phyloP scores from a whole-genome alignment of 2,329 filamentous ascomycete species.

The Paecilomyces variotii region DNA sequence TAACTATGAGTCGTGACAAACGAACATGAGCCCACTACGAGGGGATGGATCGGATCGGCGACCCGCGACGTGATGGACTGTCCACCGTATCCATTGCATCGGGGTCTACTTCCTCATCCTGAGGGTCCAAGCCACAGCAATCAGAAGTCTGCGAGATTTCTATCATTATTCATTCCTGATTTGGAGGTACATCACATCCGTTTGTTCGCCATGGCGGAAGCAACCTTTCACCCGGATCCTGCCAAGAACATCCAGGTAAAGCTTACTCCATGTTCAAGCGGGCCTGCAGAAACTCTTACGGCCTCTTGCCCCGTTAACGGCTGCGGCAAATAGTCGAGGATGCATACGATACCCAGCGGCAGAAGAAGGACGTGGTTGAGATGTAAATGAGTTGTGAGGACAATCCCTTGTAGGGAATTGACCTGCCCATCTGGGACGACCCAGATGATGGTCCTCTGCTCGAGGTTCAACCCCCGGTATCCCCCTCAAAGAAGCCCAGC shows the following conservation, averaged over 20 bases:
- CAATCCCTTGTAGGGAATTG: neutral
- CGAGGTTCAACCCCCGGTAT: neutral
- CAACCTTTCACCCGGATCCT: conserved; percentile 6
- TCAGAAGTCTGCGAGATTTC: neutral
- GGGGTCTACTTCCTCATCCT: neutral
- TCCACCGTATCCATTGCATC: neutral
- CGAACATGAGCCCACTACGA: neutral
- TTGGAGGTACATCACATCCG: neutral
- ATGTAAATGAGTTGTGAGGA: neutral
- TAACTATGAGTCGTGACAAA: neutral
- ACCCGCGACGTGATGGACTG: conserved; percentile 5
- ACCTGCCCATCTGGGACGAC: neutral
- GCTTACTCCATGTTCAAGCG: neutral
- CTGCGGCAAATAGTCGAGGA: neutral
- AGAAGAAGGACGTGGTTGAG: neutral
- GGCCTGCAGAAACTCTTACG: neutral
- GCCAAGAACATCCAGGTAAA: neutral
- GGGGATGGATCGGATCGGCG: conserved; percentile 23
- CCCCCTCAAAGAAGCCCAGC: neutral
- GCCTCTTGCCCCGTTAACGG: neutral
- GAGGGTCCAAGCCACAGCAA: neutral
- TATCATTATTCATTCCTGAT: neutral
- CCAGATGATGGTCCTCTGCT: neutral
- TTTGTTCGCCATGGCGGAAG: neutral
- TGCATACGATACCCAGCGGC: neutral